A percentile compares a stretch with the other conserved stretches of the same genome.
phyloP scores from a whole-genome alignment of 306 rosid genomes.

The Fragaria nilgerrensis region DNA sequence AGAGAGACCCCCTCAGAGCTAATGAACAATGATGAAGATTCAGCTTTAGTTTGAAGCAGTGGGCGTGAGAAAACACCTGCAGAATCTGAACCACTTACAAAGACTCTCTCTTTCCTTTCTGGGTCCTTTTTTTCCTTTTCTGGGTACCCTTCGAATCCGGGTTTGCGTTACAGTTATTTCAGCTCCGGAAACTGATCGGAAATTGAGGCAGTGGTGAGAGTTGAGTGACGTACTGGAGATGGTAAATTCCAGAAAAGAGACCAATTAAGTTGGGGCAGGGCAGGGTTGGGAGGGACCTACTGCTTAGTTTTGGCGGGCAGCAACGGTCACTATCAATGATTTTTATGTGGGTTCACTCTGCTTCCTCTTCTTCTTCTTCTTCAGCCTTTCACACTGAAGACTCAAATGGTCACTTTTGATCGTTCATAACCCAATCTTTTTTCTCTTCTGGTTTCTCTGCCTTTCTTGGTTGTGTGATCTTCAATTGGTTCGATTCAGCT shows the following conservation, averaged over 20 bases:
- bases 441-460: neutral
- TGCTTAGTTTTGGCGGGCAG: constrained; percentile 55
- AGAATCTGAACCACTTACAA: neutral
- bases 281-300: constrained; percentile 45
- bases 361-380: constrained; percentile 19
- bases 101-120: neutral
- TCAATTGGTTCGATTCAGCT: neutral
- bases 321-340: constrained; percentile 63
- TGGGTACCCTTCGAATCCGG: neutral
- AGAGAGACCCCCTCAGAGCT: neutral
- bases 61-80: constrained; percentile 6
- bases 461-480: neutral
- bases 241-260: constrained; percentile 25
- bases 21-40: neutral
- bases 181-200: neutral
- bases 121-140: neutral
- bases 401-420: neutral
- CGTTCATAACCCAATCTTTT: neutral
- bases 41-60: neutral
- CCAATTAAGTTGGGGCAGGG: neutral
- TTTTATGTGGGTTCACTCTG: constrained; percentile 36
- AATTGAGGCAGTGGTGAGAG: neutral
- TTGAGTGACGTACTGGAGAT: constrained; percentile 20
- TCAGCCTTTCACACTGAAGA: constrained; percentile 36
- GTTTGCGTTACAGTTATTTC: neutral